A percentile compares a stretch with the other conserved stretches of the same genome.
phyloP scores from a whole-genome alignment of 2,329 filamentous ascomycete species.

The Microcyclospora tardicrescens region DNA sequence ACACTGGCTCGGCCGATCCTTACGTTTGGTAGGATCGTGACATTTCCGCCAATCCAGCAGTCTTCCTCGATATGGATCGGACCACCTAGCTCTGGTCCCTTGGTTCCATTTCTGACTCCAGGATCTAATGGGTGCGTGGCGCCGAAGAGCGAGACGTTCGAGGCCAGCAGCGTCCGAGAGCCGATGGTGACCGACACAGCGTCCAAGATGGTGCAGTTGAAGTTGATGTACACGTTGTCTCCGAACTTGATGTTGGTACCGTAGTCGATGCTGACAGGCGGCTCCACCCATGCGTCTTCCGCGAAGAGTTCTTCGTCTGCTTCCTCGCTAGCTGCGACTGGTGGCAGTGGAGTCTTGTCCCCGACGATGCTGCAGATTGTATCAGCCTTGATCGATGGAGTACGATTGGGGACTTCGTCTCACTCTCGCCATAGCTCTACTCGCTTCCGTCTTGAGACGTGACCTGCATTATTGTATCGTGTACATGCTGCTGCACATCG shows the following conservation, averaged over 20 bases:
- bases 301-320: slow-evolving; percentile 54
- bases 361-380: slow-evolving; percentile 41
- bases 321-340: slow-evolving; percentile 40
- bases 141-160: slow-evolving; percentile 63
- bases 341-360: slow-evolving; percentile 52
- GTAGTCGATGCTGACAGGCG: slow-evolving; percentile 62
- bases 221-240: slow-evolving; percentile 61
- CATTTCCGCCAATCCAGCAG: slow-evolving; percentile 66
- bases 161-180: slow-evolving; percentile 62
- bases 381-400: background rate
- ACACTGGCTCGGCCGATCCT: slow-evolving; percentile 62
- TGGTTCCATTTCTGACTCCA: slow-evolving; percentile 55
- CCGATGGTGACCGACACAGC: slow-evolving; percentile 64
- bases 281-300: slow-evolving; percentile 55
- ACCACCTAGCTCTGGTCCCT: slow-evolving; percentile 61
- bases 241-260: slow-evolving; percentile 63
- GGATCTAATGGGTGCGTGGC: slow-evolving; percentile 70
- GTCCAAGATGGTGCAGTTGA: slow-evolving; percentile 63
- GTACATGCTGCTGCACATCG: slow-evolving; percentile 49
- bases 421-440: slow-evolving; percentile 62
- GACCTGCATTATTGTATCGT: slow-evolving; percentile 49
- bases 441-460: slow-evolving; percentile 46
- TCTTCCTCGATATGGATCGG: slow-evolving; percentile 67
- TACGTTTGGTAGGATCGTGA: slow-evolving; percentile 60
- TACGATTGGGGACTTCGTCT: slow-evolving; percentile 21